Base-by-base conservation (phyloP, 1,284 basidiomycete species). In the Trichosporon coremiiforme region DNA sequence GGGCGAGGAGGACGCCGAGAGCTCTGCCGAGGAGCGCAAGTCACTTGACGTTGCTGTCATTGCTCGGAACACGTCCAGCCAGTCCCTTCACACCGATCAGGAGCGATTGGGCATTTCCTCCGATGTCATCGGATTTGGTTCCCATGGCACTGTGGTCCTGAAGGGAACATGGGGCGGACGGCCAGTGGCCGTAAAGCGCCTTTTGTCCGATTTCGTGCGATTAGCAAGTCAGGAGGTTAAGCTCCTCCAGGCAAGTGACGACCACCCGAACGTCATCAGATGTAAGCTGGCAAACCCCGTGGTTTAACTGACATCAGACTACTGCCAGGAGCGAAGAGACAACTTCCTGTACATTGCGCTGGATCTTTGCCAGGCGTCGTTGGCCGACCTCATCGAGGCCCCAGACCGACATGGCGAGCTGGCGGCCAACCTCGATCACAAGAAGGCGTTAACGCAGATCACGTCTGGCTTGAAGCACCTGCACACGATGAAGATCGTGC, bases 331-430 rank as follows among this genome's bases (percentile, higher is more conserved):
- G 85, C 87, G 92, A 0, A 90, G 92, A 25, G 89, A 90, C 47
- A 94, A 92, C 79, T 99, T 99, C 86, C 87, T 99, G 10, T 98
- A 96, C 84, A 98, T 99, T 71, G 96, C 97, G 0, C 89, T 99
- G 38, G 97, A 99, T 82, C 87, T 98, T 2, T 99, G 96, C 83
- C 94, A 95, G 0, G 94, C 94, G 0, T 95, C 94, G 7, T 88
- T 99, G 7, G 94, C 93, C 0, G 96, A 99, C 80, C 86, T 99
- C 67, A 87, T 99, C 78, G 96, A 98, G 79, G 87, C 86, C 20
- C 93, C 93, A 0, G 88, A 90, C 73, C 76, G 78, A 13, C 80
- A 84, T 67, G 69, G 87, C 9, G 82, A 90, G 65, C 88, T 90
- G 84, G 87, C 87, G 6, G 89, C 91, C 38, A 88, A 92, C 62